These are phyloP conservation scores for Globisporangium yorkense DNA, from an alignment of 352 stramenopile genomes.

Conservation along the genomic window DNA sequence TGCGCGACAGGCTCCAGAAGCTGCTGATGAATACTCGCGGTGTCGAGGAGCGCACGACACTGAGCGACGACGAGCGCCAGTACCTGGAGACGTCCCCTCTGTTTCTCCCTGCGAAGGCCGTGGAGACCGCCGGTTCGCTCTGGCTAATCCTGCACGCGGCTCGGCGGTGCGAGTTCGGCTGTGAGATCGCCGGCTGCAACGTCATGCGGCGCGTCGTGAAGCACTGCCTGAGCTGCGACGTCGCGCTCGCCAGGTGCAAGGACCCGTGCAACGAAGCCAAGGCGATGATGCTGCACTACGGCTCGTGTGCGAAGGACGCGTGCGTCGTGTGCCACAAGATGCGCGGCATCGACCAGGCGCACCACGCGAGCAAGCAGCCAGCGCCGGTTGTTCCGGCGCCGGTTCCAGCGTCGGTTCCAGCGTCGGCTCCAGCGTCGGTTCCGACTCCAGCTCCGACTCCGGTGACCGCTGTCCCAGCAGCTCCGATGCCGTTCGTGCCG, in stretches of 20 bases:
- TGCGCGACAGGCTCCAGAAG: slow-evolving; percentile 19
- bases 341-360: slow-evolving; percentile 59
- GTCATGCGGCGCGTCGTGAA: slow-evolving; percentile 68
- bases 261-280: slow-evolving; percentile 73
- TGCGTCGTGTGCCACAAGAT: slow-evolving; percentile 61
- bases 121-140: slow-evolving; percentile 58
- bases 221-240: slow-evolving; percentile 57
- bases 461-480: not conserved
- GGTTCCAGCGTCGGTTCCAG: too few species aligned
- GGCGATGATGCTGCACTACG: slow-evolving; percentile 69
- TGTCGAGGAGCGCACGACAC: slow-evolving; percentile 1
- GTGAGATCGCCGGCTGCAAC: slow-evolving; percentile 49
- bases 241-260: slow-evolving; percentile 52
- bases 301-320: slow-evolving; percentile 35
- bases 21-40: slow-evolving; percentile 10
- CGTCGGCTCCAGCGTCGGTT: too few species aligned
- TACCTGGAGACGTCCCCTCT: slow-evolving; percentile 52
- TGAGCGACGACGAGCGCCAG: slow-evolving; percentile 40
- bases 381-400: slow-evolving; percentile 18
- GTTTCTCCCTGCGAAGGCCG: slow-evolving; percentile 41
- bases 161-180: slow-evolving; percentile 33
- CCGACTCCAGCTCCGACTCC: too few species aligned
- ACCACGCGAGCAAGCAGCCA: slow-evolving; percentile 37
- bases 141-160: slow-evolving; percentile 61
- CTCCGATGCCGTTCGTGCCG: slow-evolving; percentile 12